Evolutionary conservation across 108 stramenopile species (phyloP).

Genomic region (Mediolabrus comicus): DNA sequence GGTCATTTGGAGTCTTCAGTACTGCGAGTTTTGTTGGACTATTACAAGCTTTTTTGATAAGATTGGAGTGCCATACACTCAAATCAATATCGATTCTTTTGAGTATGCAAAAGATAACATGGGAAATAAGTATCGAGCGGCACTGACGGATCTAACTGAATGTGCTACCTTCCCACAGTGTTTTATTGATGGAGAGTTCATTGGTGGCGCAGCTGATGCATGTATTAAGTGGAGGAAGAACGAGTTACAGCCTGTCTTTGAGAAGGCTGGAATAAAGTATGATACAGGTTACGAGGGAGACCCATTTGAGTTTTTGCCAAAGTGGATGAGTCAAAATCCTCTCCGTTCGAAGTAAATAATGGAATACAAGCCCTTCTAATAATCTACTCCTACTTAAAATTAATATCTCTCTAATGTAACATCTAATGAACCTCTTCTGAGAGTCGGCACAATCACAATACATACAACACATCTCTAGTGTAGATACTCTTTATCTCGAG

Average conservation of each 20-base stretch:
- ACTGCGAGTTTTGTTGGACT: constrained; percentile 68
- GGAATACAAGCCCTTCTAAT: not conserved
- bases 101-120: constrained; percentile 64
- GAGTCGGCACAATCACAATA: no score
- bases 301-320: constrained; percentile 59
- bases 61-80: constrained; percentile 19
- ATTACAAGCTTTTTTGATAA: constrained; percentile 67
- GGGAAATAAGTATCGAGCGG: constrained; percentile 59
- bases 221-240: constrained; percentile 57
- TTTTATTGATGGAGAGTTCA: constrained; percentile 59
- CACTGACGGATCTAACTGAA: constrained; percentile 43
- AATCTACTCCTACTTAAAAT: not conserved
- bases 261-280: constrained; percentile 31
- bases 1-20: constrained; percentile 69
- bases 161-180: constrained; percentile 61
- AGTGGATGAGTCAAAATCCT: constrained; percentile 44
- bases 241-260: constrained; percentile 40
- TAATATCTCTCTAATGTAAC: no score
- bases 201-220: constrained; percentile 83
- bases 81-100: constrained; percentile 45
- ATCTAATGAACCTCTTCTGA: no score
- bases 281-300: constrained; percentile 41
- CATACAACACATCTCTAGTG: no score
- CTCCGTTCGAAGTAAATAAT: constrained; percentile 2
- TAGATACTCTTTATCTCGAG: no score